Percentiles rank a stretch among this genome's conserved stretches.
phyloP scores from a whole-genome alignment of 108 stramenopile genomes.

The Aurantiochytrium sp. region DNA sequence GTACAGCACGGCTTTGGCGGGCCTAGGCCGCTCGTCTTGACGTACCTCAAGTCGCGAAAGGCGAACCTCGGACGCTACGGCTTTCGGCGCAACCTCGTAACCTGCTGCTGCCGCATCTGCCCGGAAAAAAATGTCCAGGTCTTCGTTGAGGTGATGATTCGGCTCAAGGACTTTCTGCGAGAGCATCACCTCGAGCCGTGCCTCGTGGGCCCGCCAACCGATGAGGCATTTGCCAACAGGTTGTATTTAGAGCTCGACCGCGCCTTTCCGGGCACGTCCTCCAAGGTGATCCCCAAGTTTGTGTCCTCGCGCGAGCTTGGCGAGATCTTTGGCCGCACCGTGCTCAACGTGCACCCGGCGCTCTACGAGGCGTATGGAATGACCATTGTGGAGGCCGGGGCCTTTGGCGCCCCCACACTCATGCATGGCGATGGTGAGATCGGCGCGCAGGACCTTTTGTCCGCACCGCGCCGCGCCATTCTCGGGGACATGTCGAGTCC shows the following conservation, averaged over 20 bases:
- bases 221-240: not conserved
- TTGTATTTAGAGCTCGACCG: not conserved
- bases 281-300: conserved; percentile 6
- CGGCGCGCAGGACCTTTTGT: not conserved
- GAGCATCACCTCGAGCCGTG: not conserved
- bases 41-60: not conserved
- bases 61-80: not conserved
- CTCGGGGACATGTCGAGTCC: not conserved
- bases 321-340: not conserved
- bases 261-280: not conserved
- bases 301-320: not conserved
- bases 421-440: not conserved
- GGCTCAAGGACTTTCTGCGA: not conserved
- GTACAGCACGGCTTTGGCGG: conserved; percentile 26
- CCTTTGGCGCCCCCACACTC: conserved; percentile 19
- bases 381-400: conserved; percentile 18
- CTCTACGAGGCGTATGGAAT: conserved; percentile 24
- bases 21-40: not conserved
- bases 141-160: not conserved
- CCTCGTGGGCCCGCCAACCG: not conserved
- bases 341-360: not conserved
- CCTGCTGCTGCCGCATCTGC: conserved; percentile 15
- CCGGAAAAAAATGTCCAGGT: conserved; percentile 11
- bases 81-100: not conserved
- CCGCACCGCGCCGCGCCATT: not conserved